Percentiles rank a stretch among this genome's conserved stretches.
phyloP scores from a whole-genome alignment of 2,329 filamentous ascomycete genomes.

The Diaporthe vaccinii region DNA sequence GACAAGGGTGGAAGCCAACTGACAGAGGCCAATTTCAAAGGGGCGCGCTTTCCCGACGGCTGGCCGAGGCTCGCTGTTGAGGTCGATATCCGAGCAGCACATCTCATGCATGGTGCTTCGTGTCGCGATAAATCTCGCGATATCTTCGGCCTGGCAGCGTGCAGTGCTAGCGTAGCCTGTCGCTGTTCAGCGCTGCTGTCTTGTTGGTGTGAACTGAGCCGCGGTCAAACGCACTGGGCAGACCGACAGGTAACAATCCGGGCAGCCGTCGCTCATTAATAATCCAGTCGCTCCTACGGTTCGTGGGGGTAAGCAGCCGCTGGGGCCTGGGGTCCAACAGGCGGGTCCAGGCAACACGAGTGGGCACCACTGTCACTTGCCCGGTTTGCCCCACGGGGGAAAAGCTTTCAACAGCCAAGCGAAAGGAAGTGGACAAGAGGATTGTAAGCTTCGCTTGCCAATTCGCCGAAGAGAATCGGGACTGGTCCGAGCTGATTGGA shows the following conservation, averaged over 20 bases:
- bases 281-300: neutral
- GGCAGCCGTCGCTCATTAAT: neutral
- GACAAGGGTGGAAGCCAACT: constrained; percentile 21
- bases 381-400: constrained; percentile 14
- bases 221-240: neutral
- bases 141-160: neutral
- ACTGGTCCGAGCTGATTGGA: constrained; percentile 1
- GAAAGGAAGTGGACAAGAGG: neutral
- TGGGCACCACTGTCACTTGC: neutral
- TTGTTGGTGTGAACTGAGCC: neutral
- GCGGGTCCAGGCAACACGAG: constrained; percentile 15
- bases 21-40: constrained; percentile 20
- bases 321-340: neutral
- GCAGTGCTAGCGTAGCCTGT: neutral
- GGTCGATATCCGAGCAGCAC: neutral
- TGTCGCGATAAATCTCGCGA: neutral
- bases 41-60: constrained; percentile 1
- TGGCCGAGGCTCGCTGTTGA: neutral
- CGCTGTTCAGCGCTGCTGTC: neutral
- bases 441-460: neutral
- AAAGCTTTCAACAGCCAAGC: constrained; percentile 21
- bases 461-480: constrained; percentile 1
- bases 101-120: neutral
- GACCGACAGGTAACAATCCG: neutral
- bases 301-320: neutral